Base-by-base conservation (phyloP, 257 asterid species). In the Ilex asprella region DNA sequence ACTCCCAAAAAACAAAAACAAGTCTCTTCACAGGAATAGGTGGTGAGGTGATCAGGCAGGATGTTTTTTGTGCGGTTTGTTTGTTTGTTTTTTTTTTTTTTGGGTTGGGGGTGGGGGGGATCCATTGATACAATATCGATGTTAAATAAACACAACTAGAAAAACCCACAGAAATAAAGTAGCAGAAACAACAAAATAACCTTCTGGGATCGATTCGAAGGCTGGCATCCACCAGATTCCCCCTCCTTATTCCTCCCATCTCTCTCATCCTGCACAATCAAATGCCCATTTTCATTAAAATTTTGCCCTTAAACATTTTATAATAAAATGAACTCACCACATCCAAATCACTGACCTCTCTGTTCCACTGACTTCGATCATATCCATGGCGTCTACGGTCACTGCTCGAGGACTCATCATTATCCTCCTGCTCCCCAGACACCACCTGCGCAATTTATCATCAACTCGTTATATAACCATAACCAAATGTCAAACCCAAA, bases 361-460 rank as follows among this genome's bases (percentile, higher is more conserved):
- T 61, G 39, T 62, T 32, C 62, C 60, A 44, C 35, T 65, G 70
- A 32, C 67, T 60, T 63, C 67, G 65, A 49, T 46, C 16, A 32
- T 66, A 58, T 15, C 65, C 59, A 66, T 69, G 71, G 8, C 41
- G 7, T 60, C 61, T 63, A 12, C n/a, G 65, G 71, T 62, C 74
- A 56, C 46, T 53, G 49, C 67, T 61, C 62, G 69, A 31, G 67
- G 78, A 59, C n/a, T 39, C 66, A 12, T 53, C 81, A 12, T 72
- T 51, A 2, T 81, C 82, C 67, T 81, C 82, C 67, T 70, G 70
- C 2, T 82, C 88, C 39, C 82, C 84, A 49, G 94, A 73, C 61
- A 81, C 94, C 71, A 84, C 94, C 97, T 88, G 85, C 73, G 10
- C 70, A 66, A 15, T 49, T 71, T 14, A 74, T 58, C 63, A 69